Evolutionary conservation across 2,329 filamentous ascomycete genomes (phyloP).

Genomic region (Arthrinium puccinioides): DNA sequence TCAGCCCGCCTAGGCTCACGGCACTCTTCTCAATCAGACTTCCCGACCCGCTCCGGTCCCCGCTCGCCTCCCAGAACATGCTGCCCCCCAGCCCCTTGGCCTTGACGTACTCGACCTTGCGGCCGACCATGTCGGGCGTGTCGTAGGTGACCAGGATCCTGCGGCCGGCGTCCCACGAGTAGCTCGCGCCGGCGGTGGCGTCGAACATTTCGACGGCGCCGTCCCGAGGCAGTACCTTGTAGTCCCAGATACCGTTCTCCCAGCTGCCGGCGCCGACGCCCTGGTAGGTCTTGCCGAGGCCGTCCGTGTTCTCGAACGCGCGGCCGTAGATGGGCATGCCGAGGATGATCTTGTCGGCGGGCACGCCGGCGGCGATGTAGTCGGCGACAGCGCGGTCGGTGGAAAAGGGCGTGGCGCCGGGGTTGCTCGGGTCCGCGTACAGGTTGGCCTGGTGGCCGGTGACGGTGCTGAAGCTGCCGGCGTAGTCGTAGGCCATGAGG

Average conservation of each 20-base stretch:
- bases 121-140: conserved; percentile 48
- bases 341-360: conserved; percentile 60
- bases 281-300: conserved; percentile 55
- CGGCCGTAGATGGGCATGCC: conserved; percentile 79
- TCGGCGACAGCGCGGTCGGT: conserved; percentile 56
- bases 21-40: conserved; percentile 52
- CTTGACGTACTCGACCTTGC: conserved; percentile 62
- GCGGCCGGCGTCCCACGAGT: conserved; percentile 56
- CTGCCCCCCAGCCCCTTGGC: conserved; percentile 58
- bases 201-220: conserved; percentile 53
- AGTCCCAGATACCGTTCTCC: conserved; percentile 74
- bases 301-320: conserved; percentile 55
- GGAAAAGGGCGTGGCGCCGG: conserved; percentile 60
- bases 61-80: conserved; percentile 83
- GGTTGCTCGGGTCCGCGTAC: conserved; percentile 45
- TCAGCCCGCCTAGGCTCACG: conserved; percentile 30
- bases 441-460: conserved; percentile 69
- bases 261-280: conserved; percentile 63
- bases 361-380: conserved; percentile 58
- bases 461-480: conserved; percentile 57
- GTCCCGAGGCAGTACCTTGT: conserved; percentile 56
- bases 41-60: conserved; percentile 50
- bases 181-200: conserved; percentile 52
- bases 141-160: conserved; percentile 67
- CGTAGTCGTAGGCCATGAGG: conserved; percentile 69